Percentiles rank a stretch among this genome's conserved stretches.
Evolutionary conservation across 2,329 filamentous ascomycete genomes (phyloP).

Genomic region (Pseudocercospora cruenta): DNA sequence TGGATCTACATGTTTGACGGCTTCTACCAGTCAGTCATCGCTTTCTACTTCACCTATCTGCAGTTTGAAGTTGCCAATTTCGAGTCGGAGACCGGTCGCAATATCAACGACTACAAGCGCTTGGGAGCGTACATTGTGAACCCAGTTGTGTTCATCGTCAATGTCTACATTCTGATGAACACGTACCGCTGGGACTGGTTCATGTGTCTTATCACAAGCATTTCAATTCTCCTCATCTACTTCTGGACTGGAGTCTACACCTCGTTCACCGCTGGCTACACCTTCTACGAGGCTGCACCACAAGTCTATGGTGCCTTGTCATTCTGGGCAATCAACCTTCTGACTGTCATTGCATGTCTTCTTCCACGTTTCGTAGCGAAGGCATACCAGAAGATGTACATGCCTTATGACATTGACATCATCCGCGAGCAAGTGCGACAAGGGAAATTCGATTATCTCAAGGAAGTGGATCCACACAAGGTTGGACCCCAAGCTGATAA

Average conservation of each 20-base stretch:
- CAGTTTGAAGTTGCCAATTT: conserved; percentile 72
- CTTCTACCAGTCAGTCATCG: conserved; percentile 89
- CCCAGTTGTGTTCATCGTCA: conserved; percentile 84
- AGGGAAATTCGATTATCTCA: conserved; percentile 79
- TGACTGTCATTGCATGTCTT: conserved; percentile 80
- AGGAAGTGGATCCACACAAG: conserved; percentile 53
- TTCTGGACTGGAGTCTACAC: conserved; percentile 95
- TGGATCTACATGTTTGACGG: conserved; percentile 97
- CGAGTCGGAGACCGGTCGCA: conserved; percentile 71
- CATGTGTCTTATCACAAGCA: conserved; percentile 76
- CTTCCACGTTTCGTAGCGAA: conserved; percentile 88
- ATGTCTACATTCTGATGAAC: conserved; percentile 92
- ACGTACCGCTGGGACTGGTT: conserved; percentile 99
- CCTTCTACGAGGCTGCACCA: conserved; percentile 75
- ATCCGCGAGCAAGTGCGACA: conserved; percentile 86
- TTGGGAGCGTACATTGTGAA: conserved; percentile 87
- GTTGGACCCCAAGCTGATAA: conserved; percentile 48
- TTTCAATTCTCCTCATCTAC: conserved; percentile 87
- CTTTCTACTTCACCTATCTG: conserved; percentile 90
- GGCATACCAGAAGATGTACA: conserved; percentile 88
- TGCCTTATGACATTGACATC: conserved; percentile 90
- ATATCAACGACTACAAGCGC: conserved; percentile 76
- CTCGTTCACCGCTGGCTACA: conserved; percentile 58
- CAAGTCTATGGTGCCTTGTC: conserved; percentile 79
- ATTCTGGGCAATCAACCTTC: conserved; percentile 83